phyloP scores from a whole-genome alignment of 352 stramenopile genomes.

The Globisporangium okanoganense region DNA sequence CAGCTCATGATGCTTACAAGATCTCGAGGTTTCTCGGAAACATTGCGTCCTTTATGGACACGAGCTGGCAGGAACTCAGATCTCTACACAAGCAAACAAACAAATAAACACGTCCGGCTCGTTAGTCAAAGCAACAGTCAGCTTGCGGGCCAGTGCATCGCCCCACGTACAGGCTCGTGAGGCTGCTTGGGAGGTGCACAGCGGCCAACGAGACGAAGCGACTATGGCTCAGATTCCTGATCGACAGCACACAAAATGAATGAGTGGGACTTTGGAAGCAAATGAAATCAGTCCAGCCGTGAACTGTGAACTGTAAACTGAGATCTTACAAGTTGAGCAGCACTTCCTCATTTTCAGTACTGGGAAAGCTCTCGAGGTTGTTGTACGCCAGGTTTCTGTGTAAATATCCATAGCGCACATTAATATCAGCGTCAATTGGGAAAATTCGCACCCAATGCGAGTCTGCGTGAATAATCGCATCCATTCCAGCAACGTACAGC shows the following conservation, averaged over 20 bases:
- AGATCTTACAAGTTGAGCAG: slow-evolving; percentile 1
- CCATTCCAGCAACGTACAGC: neutral
- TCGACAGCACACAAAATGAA: neutral
- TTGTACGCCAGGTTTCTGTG: slow-evolving; percentile 16
- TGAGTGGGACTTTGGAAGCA: neutral
- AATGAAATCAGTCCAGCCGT: no score
- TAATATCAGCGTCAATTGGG: no score
- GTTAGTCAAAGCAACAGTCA: neutral
- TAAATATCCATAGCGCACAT: neutral
- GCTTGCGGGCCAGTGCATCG: neutral
- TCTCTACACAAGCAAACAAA: neutral
- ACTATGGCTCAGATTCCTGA: slow-evolving; percentile 1
- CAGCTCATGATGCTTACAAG: neutral
- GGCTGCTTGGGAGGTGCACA: neutral
- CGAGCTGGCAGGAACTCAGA: slow-evolving; percentile 1
- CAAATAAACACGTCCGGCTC: neutral
- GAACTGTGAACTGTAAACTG: no score
- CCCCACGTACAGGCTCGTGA: neutral
- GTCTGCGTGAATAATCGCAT: neutral
- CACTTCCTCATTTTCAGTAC: neutral
- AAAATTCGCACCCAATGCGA: no score
- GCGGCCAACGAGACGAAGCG: neutral
- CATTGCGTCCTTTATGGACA: neutral
- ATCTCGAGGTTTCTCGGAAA: neutral
- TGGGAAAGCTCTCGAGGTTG: slow-evolving; percentile 8